Percentiles rank a stretch among this genome's conserved stretches.
Evolutionary conservation across 2,329 filamentous ascomycete genomes (phyloP).

Genomic region (Aspergillus thermomutatus): DNA sequence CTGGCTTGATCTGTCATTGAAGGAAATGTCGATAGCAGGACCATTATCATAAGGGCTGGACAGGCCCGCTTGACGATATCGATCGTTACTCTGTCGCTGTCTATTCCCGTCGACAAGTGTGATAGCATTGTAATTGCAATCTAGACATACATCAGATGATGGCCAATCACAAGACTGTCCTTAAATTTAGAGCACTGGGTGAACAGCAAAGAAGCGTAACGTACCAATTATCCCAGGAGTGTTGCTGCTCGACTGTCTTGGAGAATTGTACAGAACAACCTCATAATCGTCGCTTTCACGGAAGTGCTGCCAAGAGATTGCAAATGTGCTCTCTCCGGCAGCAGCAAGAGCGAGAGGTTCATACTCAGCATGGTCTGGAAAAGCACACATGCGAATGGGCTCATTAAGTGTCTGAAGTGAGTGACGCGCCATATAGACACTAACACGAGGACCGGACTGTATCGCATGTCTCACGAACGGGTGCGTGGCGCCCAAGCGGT

Average conservation of each 20-base stretch:
- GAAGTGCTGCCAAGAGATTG: constrained; percentile 36
- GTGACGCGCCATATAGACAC: constrained; percentile 29
- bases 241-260: constrained; percentile 6
- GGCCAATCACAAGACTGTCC: background rate
- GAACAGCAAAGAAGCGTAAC: constrained; percentile 5
- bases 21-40: constrained; percentile 28
- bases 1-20: constrained; percentile 37
- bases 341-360: constrained; percentile 30
- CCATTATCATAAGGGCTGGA: constrained; percentile 10
- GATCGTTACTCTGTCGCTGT: background rate
- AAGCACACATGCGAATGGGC: constrained; percentile 22
- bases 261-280: constrained; percentile 28
- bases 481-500: constrained; percentile 19
- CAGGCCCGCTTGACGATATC: background rate
- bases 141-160: constrained; percentile 9
- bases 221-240: constrained; percentile 17
- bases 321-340: constrained; percentile 25
- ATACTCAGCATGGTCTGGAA: constrained; percentile 27
- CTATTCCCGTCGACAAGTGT: constrained; percentile 15
- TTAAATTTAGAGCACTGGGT: background rate
- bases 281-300: constrained; percentile 18
- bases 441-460: constrained; percentile 17
- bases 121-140: constrained; percentile 15
- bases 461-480: constrained; percentile 34
- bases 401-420: constrained; percentile 11